Percentiles rank a stretch among this genome's conserved stretches.
phyloP scores from a whole-genome alignment of 1,284 basidiomycete genomes.

The Cutaneotrichosporon dermatis region DNA sequence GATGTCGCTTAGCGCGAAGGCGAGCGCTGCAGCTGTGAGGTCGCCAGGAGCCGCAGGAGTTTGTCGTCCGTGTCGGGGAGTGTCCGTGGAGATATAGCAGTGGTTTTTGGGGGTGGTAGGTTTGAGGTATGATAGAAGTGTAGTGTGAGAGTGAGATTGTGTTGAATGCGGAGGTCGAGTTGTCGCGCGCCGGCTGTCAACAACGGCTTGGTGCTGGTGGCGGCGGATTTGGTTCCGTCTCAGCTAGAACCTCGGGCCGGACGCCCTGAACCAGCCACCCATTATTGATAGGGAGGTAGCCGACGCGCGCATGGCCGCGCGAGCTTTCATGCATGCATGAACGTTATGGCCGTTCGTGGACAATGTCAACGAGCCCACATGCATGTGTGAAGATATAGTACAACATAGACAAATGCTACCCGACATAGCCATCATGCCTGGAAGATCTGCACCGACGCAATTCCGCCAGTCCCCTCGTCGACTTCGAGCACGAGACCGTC shows the following conservation, averaged over 20 bases:
- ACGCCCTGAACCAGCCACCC: too few relatives aligned
- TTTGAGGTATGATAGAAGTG: too few relatives aligned
- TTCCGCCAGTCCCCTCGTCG: conserved; percentile 65
- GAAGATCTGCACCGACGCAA: conserved; percentile 39
- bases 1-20: too few relatives aligned
- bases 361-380: neutral
- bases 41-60: too few relatives aligned
- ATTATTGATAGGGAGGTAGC: too few relatives aligned
- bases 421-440: neutral
- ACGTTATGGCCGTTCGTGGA: neutral
- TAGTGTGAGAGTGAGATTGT: too few relatives aligned
- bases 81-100: neutral
- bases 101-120: neutral
- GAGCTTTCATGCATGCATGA: too few relatives aligned
- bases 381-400: neutral
- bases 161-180: neutral
- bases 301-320: too few relatives aligned
- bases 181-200: neutral
- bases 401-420: neutral
- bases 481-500: conserved; percentile 72
- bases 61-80: neutral
- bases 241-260: too few relatives aligned
- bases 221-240: neutral
- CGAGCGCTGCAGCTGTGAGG: too few relatives aligned
- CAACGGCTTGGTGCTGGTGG: neutral